Evolutionary conservation across 2,329 filamentous ascomycete genomes (phyloP), one percentile per base, ranked within the genome.

Genomic region (Curvularia eragrostidis): DNA sequence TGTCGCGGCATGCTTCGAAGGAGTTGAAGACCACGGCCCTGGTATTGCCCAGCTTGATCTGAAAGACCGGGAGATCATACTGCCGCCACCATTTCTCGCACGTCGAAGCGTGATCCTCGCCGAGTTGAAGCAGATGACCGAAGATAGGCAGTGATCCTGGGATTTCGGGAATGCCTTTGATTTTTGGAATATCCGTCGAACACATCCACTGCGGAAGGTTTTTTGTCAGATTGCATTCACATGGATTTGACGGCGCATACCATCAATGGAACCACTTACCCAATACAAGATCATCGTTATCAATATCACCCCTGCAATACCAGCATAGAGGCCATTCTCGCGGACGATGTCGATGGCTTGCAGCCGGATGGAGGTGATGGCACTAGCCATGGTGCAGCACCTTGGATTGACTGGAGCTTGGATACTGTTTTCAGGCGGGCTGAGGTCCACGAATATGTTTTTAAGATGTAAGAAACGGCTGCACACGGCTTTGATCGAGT

Each of bases 21-120:
- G 80, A 83, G 67, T 83, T 85, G 46, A 84, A 76, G 0, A 84
- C 81, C 0, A 84, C 82, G 1, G 82, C 82, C 15, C 82, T 72
- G 1, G 79, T 84, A 61, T 84, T 84, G 8, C 83, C 82, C 1
- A 85, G 76, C 18, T 78, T 77, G 52, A 89, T 80, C 58, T 84
- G 82, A 65, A 82, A 84, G 48, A 82, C 77, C 1, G 81, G 80
- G 9, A 78, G 67, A 3, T 76, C 74, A 65, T 83, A 82, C 66
- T 81, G 69, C 12, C 76, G 75, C 80, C 80, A 82, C 80, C 81
- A 83, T 53, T 76, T 76, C 57, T 82, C 82, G 53, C 82, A 85
- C 1, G 79, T 73, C 10, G 78, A 82, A 18, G 83, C 83, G 69
- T 85, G 83, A 62, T 85, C 82, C 3, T 83, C 81, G 15, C 83